Evolutionary conservation across 768 basidiomycete species (phyloP).

Genomic region (Rhodocollybia butyracea): DNA sequence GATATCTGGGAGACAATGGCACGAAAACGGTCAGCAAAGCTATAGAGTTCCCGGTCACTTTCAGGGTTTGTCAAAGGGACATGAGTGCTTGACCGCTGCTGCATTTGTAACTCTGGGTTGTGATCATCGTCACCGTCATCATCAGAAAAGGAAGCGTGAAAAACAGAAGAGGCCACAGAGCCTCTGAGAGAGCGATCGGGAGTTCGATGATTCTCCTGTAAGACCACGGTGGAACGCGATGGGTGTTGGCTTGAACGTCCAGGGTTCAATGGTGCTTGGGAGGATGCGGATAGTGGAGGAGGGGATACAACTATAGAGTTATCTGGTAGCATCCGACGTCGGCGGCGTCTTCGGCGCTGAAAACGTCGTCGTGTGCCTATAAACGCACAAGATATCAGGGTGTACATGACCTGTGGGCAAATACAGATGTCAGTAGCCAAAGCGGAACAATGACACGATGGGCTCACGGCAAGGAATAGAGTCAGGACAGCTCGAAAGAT

Average conservation of each 20-base stretch:
- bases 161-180: constrained; percentile 8
- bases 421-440: constrained; percentile 3
- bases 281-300: constrained; percentile 14
- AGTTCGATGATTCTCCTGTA: constrained; percentile 10
- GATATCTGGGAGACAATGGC: constrained; percentile 46
- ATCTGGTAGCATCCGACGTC: not conserved
- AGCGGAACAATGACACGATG: not conserved
- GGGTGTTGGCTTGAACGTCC: constrained; percentile 11
- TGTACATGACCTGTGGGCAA: constrained; percentile 16
- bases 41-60: constrained; percentile 33
- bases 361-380: constrained; percentile 20
- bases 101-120: constrained; percentile 18
- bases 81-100: constrained; percentile 10
- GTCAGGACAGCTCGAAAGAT: constrained; percentile 55
- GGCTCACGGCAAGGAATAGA: constrained; percentile 48
- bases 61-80: not conserved
- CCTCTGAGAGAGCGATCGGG: constrained; percentile 10
- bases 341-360: constrained; percentile 6
- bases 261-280: constrained; percentile 16
- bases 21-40: constrained; percentile 50
- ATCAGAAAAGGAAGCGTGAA: not conserved
- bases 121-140: not conserved
- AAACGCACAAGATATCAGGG: constrained; percentile 22
- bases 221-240: not conserved
- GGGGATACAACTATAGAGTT: not conserved